Conservation (phyloP, 2,329 filamentous ascomycete species). For the Mariannaea sp. region DNA sequence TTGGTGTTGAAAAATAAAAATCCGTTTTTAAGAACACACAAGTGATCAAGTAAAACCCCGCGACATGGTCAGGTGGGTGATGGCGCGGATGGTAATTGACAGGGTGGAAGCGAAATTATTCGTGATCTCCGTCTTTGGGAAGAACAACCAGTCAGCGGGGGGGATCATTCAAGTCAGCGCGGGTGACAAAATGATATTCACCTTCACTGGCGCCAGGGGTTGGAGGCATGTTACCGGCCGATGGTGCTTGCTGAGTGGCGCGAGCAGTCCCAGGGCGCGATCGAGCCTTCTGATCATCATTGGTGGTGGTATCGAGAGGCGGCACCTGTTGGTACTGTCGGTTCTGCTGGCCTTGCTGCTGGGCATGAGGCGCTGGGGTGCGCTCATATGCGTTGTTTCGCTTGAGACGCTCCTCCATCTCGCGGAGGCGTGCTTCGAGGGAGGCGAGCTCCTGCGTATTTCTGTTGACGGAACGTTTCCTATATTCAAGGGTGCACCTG, state of each 20-base stretch:
- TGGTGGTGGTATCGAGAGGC: constrained; percentile 28
- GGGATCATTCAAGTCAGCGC: constrained; percentile 38
- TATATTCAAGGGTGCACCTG: constrained; percentile 46
- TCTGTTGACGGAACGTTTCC: constrained; percentile 77
- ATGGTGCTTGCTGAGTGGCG: constrained; percentile 56
- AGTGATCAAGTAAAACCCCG: constrained; percentile 12
- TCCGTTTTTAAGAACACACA: too few species aligned
- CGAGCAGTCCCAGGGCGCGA: constrained; percentile 61
- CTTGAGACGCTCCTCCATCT: constrained; percentile 80
- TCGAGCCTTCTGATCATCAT: constrained; percentile 45
- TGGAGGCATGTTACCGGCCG: constrained; percentile 62
- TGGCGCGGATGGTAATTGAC: background rate
- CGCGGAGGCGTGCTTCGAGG: constrained; percentile 81
- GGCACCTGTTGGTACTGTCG: constrained; percentile 20
- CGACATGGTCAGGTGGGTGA: constrained; percentile 9
- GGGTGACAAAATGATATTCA: constrained; percentile 55
- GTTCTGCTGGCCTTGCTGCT: constrained; percentile 26
- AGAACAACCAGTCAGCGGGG: constrained; percentile 40
- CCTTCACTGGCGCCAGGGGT: constrained; percentile 67
- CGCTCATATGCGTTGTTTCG: constrained; percentile 33
- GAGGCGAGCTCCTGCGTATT: constrained; percentile 82
- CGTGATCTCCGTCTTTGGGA: constrained; percentile 46
- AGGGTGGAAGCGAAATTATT: constrained; percentile 32
- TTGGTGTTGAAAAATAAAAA: too few species aligned
- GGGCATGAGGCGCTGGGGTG: constrained; percentile 28